Conservation (phyloP, 1,139 yeast genomes). For the Wickerhamomyces sp. region DNA sequence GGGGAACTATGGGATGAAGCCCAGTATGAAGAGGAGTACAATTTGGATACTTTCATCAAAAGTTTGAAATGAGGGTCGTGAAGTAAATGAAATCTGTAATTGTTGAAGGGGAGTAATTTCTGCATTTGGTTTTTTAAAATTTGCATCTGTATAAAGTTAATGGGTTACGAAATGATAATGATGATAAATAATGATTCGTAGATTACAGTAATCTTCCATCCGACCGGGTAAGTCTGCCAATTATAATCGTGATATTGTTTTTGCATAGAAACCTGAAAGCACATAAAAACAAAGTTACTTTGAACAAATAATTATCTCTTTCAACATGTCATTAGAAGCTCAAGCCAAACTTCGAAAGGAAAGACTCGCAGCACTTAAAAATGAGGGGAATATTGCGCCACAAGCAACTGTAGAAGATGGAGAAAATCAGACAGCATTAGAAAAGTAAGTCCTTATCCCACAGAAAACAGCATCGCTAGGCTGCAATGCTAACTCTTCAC, state of each 20-base stretch:
- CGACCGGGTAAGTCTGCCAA: no score
- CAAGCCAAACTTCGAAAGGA: conserved; percentile 35
- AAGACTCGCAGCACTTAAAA: conserved; percentile 32
- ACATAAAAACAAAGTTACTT: no score
- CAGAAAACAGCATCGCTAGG: no score
- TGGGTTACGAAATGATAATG: conserved; percentile 3
- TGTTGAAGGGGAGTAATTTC: not conserved
- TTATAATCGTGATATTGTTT: no score
- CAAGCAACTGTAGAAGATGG: not conserved
- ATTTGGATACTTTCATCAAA: conserved; percentile 86
- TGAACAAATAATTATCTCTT: no score
- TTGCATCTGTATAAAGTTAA: conserved; percentile 2
- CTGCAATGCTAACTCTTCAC: no score
- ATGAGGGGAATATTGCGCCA: conserved; percentile 20
- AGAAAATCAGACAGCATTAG: conserved; percentile 5
- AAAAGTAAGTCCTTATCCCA: conserved; percentile 3
- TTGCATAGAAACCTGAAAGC: no score
- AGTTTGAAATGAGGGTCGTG: conserved; percentile 25
- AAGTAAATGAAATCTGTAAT: not conserved
- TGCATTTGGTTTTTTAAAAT: not conserved
- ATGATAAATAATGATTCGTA: no score
- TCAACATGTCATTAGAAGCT: conserved; percentile 31
- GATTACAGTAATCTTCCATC: no score
- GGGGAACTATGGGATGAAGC: conserved; percentile 97
- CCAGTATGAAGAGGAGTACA: conserved; percentile 95